These are phyloP conservation scores for Elaeagnus macrophylla DNA, from an alignment of 306 rosid species.

Conservation along the genomic window DNA sequence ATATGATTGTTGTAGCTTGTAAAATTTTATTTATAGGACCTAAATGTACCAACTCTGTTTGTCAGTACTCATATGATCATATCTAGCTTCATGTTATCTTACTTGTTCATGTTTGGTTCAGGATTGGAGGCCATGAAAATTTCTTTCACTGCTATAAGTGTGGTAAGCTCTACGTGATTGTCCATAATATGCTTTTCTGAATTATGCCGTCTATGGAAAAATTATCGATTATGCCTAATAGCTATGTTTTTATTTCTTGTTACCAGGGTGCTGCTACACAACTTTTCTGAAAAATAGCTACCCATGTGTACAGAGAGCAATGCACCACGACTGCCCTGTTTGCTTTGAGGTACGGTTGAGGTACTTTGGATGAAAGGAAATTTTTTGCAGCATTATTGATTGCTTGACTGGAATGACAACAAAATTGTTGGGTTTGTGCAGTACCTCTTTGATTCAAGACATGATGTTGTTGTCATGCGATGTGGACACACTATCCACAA, in stretches of 20 bases:
- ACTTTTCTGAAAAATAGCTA: slow-evolving; percentile 49
- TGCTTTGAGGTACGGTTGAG: slow-evolving; percentile 70
- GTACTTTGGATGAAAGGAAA: neutral
- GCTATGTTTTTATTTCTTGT: neutral
- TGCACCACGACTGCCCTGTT: slow-evolving; percentile 91
- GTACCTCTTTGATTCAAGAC: slow-evolving; percentile 62
- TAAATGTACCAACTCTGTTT: neutral
- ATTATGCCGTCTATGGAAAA: neutral
- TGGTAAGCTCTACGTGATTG: slow-evolving; percentile 36
- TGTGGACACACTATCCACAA: slow-evolving; percentile 85
- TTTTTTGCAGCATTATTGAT: slow-evolving; percentile 1
- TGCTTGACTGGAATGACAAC: slow-evolving; percentile 4
- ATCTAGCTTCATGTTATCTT: neutral
- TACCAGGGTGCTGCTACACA: slow-evolving; percentile 74
- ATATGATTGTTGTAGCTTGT: neutral
- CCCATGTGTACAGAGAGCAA: slow-evolving; percentile 87
- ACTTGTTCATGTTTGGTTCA: slow-evolving; percentile 22
- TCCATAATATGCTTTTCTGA: neutral
- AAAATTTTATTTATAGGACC: neutral
- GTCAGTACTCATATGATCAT: neutral
- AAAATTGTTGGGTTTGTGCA: slow-evolving; percentile 29
- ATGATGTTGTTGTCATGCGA: slow-evolving; percentile 53
- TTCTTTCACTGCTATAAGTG: slow-evolving; percentile 81
- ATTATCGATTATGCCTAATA: neutral
- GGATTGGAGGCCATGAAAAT: slow-evolving; percentile 70